Conservation (phyloP, 78 protist species). For the Dictyostelium intermedium region DNA sequence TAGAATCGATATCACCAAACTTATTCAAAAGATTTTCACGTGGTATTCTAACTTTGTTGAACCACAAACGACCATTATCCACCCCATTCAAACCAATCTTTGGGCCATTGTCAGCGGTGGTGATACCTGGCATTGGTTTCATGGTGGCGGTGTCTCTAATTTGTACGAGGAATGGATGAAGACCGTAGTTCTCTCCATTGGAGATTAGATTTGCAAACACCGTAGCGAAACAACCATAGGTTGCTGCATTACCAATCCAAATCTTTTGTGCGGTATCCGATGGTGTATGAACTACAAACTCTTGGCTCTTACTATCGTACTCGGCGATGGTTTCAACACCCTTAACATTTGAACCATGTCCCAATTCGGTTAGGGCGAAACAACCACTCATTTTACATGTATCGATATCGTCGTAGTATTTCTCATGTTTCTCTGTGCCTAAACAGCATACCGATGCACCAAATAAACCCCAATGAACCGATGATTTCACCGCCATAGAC, state of each 20-base stretch:
- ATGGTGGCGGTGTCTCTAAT: slow-evolving; percentile 60
- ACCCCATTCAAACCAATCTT: slow-evolving; percentile 85
- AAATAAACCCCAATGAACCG: slow-evolving; percentile 84
- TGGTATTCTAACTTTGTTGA: slow-evolving; percentile 79
- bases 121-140: slow-evolving; percentile 48
- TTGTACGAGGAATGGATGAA: slow-evolving; percentile 84
- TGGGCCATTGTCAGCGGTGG: slow-evolving; percentile 79
- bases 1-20: slow-evolving; percentile 50
- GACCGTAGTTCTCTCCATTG: slow-evolving; percentile 75
- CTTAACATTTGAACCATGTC: slow-evolving; percentile 82
- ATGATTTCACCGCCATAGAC: slow-evolving; percentile 78
- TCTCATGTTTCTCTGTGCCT: slow-evolving; percentile 70
- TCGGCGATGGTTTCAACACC: slow-evolving; percentile 86
- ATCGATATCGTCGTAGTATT: slow-evolving; percentile 19
- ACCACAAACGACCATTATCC: slow-evolving; percentile 87
- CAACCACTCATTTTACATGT: slow-evolving; percentile 42
- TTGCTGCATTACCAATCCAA: slow-evolving; percentile 85
- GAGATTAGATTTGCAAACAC: slow-evolving; percentile 72
- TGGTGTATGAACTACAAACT: slow-evolving; percentile 78
- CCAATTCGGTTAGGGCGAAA: slow-evolving; percentile 73
- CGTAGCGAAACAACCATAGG: slow-evolving; percentile 30
- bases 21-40: slow-evolving; percentile 63
- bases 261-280: slow-evolving; percentile 77
- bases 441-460: slow-evolving; percentile 71
- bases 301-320: slow-evolving; percentile 35